phyloP scores from a whole-genome alignment of 2,329 filamentous ascomycete genomes.

The Colletotrichum tropicale region DNA sequence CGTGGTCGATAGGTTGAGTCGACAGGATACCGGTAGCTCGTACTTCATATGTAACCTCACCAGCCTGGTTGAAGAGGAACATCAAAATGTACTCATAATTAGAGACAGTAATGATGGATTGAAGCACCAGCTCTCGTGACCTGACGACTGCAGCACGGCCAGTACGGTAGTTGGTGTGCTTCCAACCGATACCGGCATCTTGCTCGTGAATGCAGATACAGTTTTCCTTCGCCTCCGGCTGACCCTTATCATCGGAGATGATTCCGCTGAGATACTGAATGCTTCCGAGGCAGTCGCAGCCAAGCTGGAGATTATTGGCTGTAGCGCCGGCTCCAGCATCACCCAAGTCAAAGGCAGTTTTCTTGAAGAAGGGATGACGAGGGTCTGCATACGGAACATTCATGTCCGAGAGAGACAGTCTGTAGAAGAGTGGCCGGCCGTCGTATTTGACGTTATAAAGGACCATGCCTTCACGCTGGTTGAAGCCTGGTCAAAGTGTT shows the following conservation, averaged over 20 bases:
- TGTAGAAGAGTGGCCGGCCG: conserved; percentile 60
- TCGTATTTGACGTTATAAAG: conserved; percentile 65
- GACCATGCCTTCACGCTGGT: conserved; percentile 62
- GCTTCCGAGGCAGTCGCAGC: conserved; percentile 71
- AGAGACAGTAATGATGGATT: conserved; percentile 71
- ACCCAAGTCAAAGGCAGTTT: conserved; percentile 73
- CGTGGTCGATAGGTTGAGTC: conserved; percentile 56
- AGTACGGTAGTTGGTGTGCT: conserved; percentile 73
- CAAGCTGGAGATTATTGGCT: conserved; percentile 69
- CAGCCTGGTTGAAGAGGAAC: conserved; percentile 68
- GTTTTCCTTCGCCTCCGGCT: conserved; percentile 58
- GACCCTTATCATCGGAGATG: conserved; percentile 57
- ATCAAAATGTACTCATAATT: conserved; percentile 76
- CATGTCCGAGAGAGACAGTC: conserved; percentile 64
- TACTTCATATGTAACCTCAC: conserved; percentile 64
- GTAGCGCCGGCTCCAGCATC: conserved; percentile 68
- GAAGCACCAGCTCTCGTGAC: conserved; percentile 66
- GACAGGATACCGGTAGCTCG: conserved; percentile 71
- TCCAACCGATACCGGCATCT: conserved; percentile 72
- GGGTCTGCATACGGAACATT: conserved; percentile 70
- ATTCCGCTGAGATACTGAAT: conserved; percentile 63
- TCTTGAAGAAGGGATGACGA: conserved; percentile 64
- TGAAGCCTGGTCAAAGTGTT: conserved; percentile 45
- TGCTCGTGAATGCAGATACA: conserved; percentile 74
- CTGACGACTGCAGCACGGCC: conserved; percentile 65